Conservation (phyloP, 257 asterid species). For the Ajuga chamaepitys region DNA sequence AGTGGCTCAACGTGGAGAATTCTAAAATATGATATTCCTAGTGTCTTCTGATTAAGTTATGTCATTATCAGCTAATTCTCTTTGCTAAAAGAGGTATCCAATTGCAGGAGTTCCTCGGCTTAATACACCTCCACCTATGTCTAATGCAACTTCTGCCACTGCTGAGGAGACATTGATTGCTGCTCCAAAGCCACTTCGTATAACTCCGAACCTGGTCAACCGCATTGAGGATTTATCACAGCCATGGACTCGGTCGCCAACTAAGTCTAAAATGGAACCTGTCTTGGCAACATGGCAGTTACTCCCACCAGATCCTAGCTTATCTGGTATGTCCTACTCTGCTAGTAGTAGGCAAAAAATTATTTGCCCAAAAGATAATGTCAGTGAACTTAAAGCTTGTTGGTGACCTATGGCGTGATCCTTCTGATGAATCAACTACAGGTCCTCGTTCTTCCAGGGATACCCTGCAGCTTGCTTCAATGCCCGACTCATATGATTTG, state of each 20-base stretch:
- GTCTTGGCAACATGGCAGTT: conserved; percentile 83
- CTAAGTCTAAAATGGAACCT: conserved; percentile 89
- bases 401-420: conserved; percentile 15
- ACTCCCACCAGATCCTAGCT: conserved; percentile 41
- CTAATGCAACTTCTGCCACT: conserved; percentile 33
- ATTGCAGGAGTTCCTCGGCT: conserved; percentile 95
- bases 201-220: conserved; percentile 64
- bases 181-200: conserved; percentile 92
- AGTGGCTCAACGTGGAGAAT: neutral
- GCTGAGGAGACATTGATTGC: conserved; percentile 46
- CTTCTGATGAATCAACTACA: conserved; percentile 58
- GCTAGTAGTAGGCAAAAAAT: conserved; percentile 16
- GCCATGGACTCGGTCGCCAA: conserved; percentile 99
- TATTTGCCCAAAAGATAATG: neutral
- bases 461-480: conserved; percentile 75
- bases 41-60: neutral
- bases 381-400: conserved; percentile 3
- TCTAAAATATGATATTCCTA: neutral
- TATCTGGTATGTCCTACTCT: conserved; percentile 40
- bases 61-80: neutral
- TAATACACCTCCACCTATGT: conserved; percentile 84
- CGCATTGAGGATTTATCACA: conserved; percentile 84
- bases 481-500: conserved; percentile 91
- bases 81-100: conserved; percentile 16
- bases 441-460: conserved; percentile 77